These are phyloP conservation scores for Suillus clintonianus DNA, from an alignment of 768 basidiomycete genomes.

Conservation along the genomic window DNA sequence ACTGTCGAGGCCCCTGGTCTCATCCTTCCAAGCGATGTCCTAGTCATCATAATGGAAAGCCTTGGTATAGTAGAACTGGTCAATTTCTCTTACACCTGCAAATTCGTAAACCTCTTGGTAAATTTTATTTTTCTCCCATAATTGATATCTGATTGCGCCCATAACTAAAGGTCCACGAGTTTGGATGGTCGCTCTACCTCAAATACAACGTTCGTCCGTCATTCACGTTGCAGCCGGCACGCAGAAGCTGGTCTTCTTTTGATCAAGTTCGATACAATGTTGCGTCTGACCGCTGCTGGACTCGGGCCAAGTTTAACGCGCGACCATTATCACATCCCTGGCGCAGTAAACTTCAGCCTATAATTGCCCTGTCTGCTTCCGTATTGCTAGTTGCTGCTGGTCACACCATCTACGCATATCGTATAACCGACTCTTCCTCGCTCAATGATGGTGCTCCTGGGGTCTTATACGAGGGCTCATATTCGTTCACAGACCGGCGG, in stretches of 20 bases:
- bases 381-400: constrained; percentile 66
- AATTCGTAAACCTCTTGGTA: constrained; percentile 42
- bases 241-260: constrained; percentile 45
- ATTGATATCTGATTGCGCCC: constrained; percentile 1
- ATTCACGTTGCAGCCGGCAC: constrained; percentile 46
- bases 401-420: constrained; percentile 55
- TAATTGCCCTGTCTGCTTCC: constrained; percentile 54
- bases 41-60: constrained; percentile 52
- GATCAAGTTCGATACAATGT: constrained; percentile 50
- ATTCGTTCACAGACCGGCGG: constrained; percentile 38
- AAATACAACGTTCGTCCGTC: constrained; percentile 56
- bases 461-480: constrained; percentile 45
- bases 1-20: constrained; percentile 5
- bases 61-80: constrained; percentile 46
- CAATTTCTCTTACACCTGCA: constrained; percentile 31
- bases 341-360: constrained; percentile 55
- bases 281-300: constrained; percentile 59
- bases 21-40: constrained; percentile 53
- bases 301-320: constrained; percentile 51
- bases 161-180: constrained; percentile 51
- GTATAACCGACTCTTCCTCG: constrained; percentile 34
- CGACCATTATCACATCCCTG: constrained; percentile 65
- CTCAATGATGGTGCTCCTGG: constrained; percentile 10
- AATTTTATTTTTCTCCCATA: constrained; percentile 21
- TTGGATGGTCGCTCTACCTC: constrained; percentile 60